A percentile compares a stretch with the other conserved stretches of the same genome.
These are phyloP conservation scores for Dendrostoma leiphaemia DNA, from an alignment of 2,329 filamentous ascomycete species.

Conservation along the genomic window DNA sequence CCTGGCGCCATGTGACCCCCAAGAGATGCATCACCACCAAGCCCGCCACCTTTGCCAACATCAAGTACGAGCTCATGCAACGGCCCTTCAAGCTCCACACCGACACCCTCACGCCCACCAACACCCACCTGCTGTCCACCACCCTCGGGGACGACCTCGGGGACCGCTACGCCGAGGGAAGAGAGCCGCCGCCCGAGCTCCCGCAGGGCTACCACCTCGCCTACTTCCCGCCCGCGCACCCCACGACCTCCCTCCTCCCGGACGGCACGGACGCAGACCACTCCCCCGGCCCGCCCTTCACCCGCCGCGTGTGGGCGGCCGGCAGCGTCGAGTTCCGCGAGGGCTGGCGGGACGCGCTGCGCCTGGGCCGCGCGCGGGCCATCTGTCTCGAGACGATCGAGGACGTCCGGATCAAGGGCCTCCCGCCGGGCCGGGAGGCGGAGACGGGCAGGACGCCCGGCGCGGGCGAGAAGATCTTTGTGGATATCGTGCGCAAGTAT, in stretches of 20 bases:
- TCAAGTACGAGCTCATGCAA: slow-evolving; percentile 12
- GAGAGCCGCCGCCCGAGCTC: slow-evolving; percentile 36
- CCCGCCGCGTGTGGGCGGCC: slow-evolving; percentile 84
- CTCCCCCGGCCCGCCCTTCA: slow-evolving; percentile 69
- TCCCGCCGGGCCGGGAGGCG: slow-evolving; percentile 22
- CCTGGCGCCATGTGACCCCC: neutral
- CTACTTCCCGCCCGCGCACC: slow-evolving; percentile 76
- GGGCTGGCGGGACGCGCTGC: slow-evolving; percentile 29
- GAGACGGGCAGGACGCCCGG: slow-evolving; percentile 7
- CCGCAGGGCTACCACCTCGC: slow-evolving; percentile 77
- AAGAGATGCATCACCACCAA: slow-evolving; percentile 6
- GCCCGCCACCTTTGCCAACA: slow-evolving; percentile 15
- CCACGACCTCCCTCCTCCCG: slow-evolving; percentile 60
- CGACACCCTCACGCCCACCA: slow-evolving; percentile 54
- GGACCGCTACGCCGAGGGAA: neutral
- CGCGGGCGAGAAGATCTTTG: slow-evolving; percentile 46
- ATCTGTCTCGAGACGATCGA: slow-evolving; percentile 46
- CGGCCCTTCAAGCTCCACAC: slow-evolving; percentile 32
- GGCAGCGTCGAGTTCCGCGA: slow-evolving; percentile 62
- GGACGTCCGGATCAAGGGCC: slow-evolving; percentile 29
- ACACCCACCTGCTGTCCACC: slow-evolving; percentile 63
- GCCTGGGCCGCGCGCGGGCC: slow-evolving; percentile 37
- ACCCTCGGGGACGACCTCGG: slow-evolving; percentile 43
- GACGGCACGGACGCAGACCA: slow-evolving; percentile 87
- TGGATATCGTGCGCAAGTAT: slow-evolving; percentile 50